phyloP scores from a whole-genome alignment of 306 rosid species.

The Amphicarpaea edgeworthii region DNA sequence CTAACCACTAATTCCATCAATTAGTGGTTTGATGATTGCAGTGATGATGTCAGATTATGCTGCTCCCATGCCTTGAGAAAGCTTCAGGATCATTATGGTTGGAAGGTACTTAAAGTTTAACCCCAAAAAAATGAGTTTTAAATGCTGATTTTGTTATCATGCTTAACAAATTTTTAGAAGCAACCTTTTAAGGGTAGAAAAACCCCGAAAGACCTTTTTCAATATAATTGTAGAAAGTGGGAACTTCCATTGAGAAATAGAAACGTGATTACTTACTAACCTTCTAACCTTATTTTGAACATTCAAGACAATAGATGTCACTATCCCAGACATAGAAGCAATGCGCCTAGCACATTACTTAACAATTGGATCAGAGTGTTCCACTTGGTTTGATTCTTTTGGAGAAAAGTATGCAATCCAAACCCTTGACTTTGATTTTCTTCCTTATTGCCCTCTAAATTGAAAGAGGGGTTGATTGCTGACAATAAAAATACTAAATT shows the following conservation, averaged over 20 bases:
- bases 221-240: constrained; percentile 2
- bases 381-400: constrained; percentile 63
- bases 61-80: constrained; percentile 70
- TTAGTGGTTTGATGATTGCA: constrained; percentile 97
- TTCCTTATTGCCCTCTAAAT: constrained; percentile 6
- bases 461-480: constrained; percentile 30
- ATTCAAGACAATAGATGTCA: constrained; percentile 73
- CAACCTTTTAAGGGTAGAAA: neutral
- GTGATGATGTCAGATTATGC: constrained; percentile 75
- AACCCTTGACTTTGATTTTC: constrained; percentile 18
- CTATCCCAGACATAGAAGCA: constrained; percentile 88
- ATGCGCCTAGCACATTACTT: constrained; percentile 91
- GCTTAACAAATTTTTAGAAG: constrained; percentile 18
- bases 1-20: constrained; percentile 73
- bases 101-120: constrained; percentile 67
- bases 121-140: neutral
- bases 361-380: constrained; percentile 86
- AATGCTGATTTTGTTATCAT: constrained; percentile 4
- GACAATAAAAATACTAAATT: constrained; percentile 45
- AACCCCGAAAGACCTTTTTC: constrained; percentile 19
- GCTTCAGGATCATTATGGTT: constrained; percentile 70
- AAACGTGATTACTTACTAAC: constrained; percentile 41
- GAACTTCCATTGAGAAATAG: neutral
- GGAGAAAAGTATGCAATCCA: constrained; percentile 57
- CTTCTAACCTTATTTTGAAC: constrained; percentile 20